These are phyloP conservation scores for Aureobasidium sp. DNA, from an alignment of 2,329 filamentous ascomycete genomes.

Conservation along the genomic window DNA sequence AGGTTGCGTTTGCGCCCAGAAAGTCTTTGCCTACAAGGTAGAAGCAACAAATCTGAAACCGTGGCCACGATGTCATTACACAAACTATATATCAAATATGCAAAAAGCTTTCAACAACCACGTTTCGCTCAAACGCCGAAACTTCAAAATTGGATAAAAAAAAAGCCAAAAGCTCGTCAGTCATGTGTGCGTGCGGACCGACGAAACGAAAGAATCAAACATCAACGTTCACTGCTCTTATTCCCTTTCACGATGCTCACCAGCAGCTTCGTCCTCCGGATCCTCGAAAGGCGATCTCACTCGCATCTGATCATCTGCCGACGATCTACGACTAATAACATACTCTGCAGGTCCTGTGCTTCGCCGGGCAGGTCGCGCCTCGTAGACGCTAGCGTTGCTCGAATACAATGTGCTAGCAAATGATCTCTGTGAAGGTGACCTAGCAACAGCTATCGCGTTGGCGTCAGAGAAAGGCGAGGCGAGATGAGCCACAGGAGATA, in stretches of 20 bases:
- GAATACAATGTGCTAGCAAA: slow-evolving; percentile 13
- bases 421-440: background rate
- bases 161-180: background rate
- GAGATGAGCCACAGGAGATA: background rate
- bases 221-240: background rate
- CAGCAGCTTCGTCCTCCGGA: background rate
- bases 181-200: background rate
- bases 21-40: background rate
- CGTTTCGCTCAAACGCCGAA: background rate
- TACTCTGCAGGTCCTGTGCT: slow-evolving; percentile 9
- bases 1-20: slow-evolving; percentile 66
- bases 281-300: slow-evolving; percentile 10
- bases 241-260: background rate
- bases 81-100: slow-evolving; percentile 4
- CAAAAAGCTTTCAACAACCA: background rate
- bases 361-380: slow-evolving; percentile 10
- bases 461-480: slow-evolving; percentile 8
- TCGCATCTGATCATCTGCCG: background rate
- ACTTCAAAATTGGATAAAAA: background rate
- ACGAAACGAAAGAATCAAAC: too few species aligned
- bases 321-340: background rate
- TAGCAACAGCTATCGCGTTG: background rate
- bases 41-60: background rate
- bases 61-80: background rate
- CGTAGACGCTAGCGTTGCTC: slow-evolving; percentile 12